Evolutionary conservation across 495 filamentous ascomycete genomes (phyloP), one percentile per base, ranked within the genome.

Genomic region (Penicillium cinerascens): DNA sequence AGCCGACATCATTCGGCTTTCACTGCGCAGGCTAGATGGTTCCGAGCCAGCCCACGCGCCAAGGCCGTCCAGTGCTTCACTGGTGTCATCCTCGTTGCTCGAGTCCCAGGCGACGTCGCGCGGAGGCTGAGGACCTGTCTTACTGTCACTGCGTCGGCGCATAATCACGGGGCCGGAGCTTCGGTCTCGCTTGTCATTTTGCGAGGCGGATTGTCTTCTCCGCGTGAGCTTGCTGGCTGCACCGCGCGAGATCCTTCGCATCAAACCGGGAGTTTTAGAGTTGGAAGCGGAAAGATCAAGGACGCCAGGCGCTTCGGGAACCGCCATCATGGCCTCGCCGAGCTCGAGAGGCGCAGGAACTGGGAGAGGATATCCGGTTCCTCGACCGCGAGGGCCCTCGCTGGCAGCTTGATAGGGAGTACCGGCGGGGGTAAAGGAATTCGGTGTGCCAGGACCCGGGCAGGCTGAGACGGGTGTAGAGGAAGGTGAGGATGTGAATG

Each of bases 91-190:
- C 59, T 87, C 73, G 68, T 81, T 64, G 75, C 70, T 65, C 44
- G 71, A 72, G 45, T 86, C 77, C 49, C 78, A 54, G 47, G 76
- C 59, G 65, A 70, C 63, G 49, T 72, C 70, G 77, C 84, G 64
- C 52, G 78, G 52, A 58, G 71, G 61, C 62, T 86, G 82, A 6
- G 71, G 76, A 6, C 81, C 81, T 47, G 81, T 86, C 63, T 86
- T 92, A 71, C 89, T 93, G 64, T 95, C 91, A 61, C 91, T 95
- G 47, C 92, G 82, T 48, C 89, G 80, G 46, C 93, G 84, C 69
- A 93, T 82, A 26, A 95, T 85, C 22, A 92, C 86, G 2, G 93
- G 93, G 0, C 93, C 93, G 21, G 86, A 86, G 65, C 91, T 96
- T 27, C 85, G 85, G 60, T 96, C 91, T 22, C 89, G 83, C 61